Evolutionary conservation across 2,329 filamentous ascomycete genomes (phyloP), one percentile per base, ranked within the genome.

Genomic region (Cryoendolithus antarcticus): DNA sequence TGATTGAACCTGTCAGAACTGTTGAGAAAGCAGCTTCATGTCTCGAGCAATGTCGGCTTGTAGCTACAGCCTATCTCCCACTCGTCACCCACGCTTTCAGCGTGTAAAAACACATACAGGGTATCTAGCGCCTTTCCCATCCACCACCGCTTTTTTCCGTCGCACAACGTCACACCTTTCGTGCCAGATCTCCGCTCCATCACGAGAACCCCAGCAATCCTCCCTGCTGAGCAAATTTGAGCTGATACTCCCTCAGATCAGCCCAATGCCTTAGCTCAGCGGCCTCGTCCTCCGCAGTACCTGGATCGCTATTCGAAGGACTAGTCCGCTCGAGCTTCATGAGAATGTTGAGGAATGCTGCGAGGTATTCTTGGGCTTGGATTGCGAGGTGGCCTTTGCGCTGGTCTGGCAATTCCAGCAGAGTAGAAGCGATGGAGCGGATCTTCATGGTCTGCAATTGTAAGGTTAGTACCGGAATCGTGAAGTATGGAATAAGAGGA

Each of bases 241-340:
- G 61, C 60, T 93, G 86, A 48, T 83, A 82, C 38, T 89, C 81
- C 42, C 82, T 71, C 47, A 93, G 61, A 55, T 82, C 83, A 0
- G 82, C 80, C 86, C 86, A 93, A 42, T 76, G 71, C 12, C 75
- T 69, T 48, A 91, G 60, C 59, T 91, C 84, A 38, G 80, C 74
- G 52, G 89, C 82, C 49, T 91, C 84, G 46, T 82, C 69, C 12
- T 69, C 56, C 3, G 47, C 40, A 55, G 54, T 50, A 44, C 48
- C 58, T n/a, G 36, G 48, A 40, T 47, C 49, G 43, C 53, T 54
- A 34, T 59, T 62, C 2, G 59, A 61, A 1, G 63, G 63, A 36
- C 71, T 74, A 3, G 74, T 71, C 43, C 78, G 75, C 58, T 91
- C 84, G 10, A 93, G 65, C 50, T 79, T 79, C 51, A 80, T 72